Base-by-base conservation (phyloP, 2,329 filamentous ascomycete genomes). In the Alternaria novae-zelandiae region DNA sequence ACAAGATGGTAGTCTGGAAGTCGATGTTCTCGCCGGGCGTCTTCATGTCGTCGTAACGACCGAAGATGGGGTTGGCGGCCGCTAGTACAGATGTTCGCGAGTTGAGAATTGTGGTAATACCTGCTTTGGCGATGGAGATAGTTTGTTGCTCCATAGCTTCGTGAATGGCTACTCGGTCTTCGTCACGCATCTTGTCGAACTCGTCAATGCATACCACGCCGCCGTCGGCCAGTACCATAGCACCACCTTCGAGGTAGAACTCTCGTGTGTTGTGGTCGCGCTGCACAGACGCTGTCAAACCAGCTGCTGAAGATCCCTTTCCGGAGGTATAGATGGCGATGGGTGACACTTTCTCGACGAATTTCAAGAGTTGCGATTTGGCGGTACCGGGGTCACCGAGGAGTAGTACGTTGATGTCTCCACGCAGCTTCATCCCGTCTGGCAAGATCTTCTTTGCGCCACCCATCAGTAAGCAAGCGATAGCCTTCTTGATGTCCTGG, bases 61-160 rank as follows among this genome's bases (percentile, higher is more conserved):
- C 96, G 76, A 98, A 99, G 63, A 99, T 96, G 0, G 96, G 96
- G 80, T 99, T 99, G 45, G 96, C 96, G 3, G 96, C 96, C 11
- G 96, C 96, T 20, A 99, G 85, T 1, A 99, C 96, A 0, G 94
- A 97, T 1, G 96, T 99, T 74, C 96, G 86, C 12, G 96, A 94
- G 75, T 99, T 99, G 57, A 99, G 87, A 68, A 99, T 98, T 0
- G 96, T 99, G 1, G 96, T 99, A 77, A 99, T 99, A 73, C 96
- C 96, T 1, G 96, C 96, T 83, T 99, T 98, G 68, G 96, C 96
- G 73, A 99, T 98, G 11, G 96, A 98, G 65, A 99, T 99, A 0
- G 96, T 99, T 81, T 99, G 96, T 83, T 99, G 96, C 79, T 99
- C 96, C 96, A 99, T 99, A 62, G 96, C 96, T 87, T 99, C 96